phyloP scores from a whole-genome alignment of 441 rosid genomes.

The Croton laevigatus region DNA sequence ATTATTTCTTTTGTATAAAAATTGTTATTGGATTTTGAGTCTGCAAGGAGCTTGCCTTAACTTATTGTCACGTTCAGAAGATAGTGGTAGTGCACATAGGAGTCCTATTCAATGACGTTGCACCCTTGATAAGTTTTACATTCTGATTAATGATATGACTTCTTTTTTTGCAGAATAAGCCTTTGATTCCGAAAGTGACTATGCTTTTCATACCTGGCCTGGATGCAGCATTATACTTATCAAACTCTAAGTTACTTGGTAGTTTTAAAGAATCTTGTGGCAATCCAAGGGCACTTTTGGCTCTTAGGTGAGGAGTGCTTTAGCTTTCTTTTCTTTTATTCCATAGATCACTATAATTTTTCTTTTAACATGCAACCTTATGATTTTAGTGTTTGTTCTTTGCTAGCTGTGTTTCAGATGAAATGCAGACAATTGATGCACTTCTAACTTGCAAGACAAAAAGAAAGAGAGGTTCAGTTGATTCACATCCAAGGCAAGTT shows the following conservation, averaged over 20 bases:
- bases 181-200: slow-evolving; percentile 86
- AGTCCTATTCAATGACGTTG: not conserved
- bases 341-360: slow-evolving; percentile 1
- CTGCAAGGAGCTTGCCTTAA: not conserved
- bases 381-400: slow-evolving; percentile 31
- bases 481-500: slow-evolving; percentile 31
- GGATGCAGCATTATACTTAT: slow-evolving; percentile 80
- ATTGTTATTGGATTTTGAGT: not conserved
- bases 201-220: slow-evolving; percentile 92
- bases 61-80: not conserved
- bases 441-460: slow-evolving; percentile 75
- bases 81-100: slow-evolving; percentile 8
- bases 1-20: not conserved
- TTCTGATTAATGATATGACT: slow-evolving; percentile 13
- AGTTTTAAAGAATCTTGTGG: slow-evolving; percentile 70
- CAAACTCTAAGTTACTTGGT: slow-evolving; percentile 65
- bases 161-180: slow-evolving; percentile 76
- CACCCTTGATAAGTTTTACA: not conserved
- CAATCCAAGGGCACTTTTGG: slow-evolving; percentile 74
- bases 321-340: slow-evolving; percentile 19
- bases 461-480: slow-evolving; percentile 57
- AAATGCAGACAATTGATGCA: slow-evolving; percentile 74
- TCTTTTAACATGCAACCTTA: slow-evolving; percentile 19
- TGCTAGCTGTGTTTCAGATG: slow-evolving; percentile 84
- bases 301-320: slow-evolving; percentile 65